Percentiles rank a stretch among this genome's conserved stretches.
These are phyloP conservation scores for Rubus idaeus DNA, from an alignment of 306 rosid species.

Conservation along the genomic window DNA sequence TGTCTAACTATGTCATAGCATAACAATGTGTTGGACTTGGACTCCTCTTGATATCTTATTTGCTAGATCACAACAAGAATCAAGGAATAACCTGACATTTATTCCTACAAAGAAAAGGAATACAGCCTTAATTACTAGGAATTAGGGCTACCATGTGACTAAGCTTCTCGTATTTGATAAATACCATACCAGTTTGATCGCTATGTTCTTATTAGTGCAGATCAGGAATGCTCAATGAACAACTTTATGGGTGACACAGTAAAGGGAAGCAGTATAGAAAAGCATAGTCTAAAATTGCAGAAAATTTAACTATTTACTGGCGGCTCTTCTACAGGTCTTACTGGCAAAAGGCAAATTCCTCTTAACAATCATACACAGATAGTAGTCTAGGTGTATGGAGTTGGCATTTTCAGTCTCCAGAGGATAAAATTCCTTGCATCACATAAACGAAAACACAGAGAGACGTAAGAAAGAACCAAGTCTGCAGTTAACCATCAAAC, in stretches of 20 bases:
- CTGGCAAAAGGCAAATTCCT: not conserved
- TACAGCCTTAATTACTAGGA: no score
- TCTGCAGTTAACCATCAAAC: constrained; percentile 13
- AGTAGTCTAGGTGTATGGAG: not conserved
- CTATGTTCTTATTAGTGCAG: no score
- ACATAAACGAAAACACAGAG: not conserved
- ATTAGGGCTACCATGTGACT: no score
- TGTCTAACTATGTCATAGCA: no score
- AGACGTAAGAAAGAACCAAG: constrained; percentile 2
- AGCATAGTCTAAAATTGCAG: not conserved
- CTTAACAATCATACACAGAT: not conserved
- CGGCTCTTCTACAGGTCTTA: not conserved
- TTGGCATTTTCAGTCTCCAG: not conserved
- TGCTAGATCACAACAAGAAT: no score
- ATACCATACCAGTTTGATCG: not conserved
- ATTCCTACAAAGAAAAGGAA: no score
- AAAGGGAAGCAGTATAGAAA: not conserved
- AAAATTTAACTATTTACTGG: not conserved
- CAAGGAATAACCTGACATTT: no score
- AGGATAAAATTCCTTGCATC: not conserved
- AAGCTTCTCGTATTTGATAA: not conserved
- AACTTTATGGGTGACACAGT: not conserved
- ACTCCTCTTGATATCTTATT: no score
- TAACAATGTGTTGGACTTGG: no score
- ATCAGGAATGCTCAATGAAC: not conserved